Percentiles rank a stretch among this genome's conserved stretches.
These are phyloP conservation scores for Yamadazyma siamensis DNA, from an alignment of 1,139 yeast genomes.

Conservation along the genomic window DNA sequence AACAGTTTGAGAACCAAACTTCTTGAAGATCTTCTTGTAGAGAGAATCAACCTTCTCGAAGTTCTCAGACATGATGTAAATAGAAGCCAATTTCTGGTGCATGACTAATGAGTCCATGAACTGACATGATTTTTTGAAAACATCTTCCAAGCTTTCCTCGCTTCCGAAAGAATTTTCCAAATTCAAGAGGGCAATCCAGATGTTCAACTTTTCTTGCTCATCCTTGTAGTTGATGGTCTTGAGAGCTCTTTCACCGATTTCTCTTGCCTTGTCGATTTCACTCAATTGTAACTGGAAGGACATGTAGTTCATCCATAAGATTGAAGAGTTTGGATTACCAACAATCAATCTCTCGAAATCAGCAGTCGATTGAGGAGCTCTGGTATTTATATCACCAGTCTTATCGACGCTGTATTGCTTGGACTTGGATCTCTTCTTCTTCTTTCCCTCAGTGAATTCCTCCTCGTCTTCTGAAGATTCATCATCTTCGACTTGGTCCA, in stretches of 20 bases:
- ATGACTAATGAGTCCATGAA: constrained; percentile 84
- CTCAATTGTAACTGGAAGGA: constrained; percentile 93
- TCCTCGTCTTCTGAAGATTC: constrained; percentile 58
- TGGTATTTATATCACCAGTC: constrained; percentile 77
- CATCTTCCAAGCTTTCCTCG: constrained; percentile 73
- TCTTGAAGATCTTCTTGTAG: constrained; percentile 68
- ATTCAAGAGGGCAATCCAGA: constrained; percentile 94
- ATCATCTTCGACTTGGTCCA: constrained; percentile 70
- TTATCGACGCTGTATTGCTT: constrained; percentile 62
- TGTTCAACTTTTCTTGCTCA: constrained; percentile 87
- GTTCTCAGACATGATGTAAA: constrained; percentile 72
- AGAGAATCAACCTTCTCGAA: constrained; percentile 65
- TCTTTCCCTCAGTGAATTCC: constrained; percentile 42
- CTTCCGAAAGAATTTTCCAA: constrained; percentile 93
- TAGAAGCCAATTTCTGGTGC: constrained; percentile 76
- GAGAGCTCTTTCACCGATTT: constrained; percentile 87
- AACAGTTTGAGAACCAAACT: constrained; percentile 64
- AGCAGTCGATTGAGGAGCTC: constrained; percentile 85
- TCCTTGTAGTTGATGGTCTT: constrained; percentile 88
- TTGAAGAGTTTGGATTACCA: constrained; percentile 91
- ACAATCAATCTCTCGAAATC: constrained; percentile 90
- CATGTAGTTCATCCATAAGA: constrained; percentile 97
- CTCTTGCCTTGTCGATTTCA: constrained; percentile 92
- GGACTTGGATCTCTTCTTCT: constrained; percentile 44
- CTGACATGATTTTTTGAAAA: constrained; percentile 80